Evolutionary conservation across 2,329 filamentous ascomycete genomes (phyloP).

Genomic region (Rutstroemia sp.): DNA sequence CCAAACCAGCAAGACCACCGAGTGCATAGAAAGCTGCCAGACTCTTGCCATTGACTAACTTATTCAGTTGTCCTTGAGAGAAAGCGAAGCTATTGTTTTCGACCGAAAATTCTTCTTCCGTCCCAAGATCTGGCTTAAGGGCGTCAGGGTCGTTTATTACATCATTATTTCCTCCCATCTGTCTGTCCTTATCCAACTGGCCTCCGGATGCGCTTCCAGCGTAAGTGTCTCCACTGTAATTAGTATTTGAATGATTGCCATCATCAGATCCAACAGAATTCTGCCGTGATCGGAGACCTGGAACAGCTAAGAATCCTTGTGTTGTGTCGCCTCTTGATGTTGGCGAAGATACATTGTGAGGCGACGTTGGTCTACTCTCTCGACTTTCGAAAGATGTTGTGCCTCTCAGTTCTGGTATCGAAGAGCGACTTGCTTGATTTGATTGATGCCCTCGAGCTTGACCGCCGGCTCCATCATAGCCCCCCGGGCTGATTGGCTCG

Average conservation of each 20-base stretch:
- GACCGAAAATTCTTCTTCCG: constrained; percentile 61
- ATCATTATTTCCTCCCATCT: constrained; percentile 33
- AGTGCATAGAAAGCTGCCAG: constrained; percentile 67
- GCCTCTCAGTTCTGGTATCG: constrained; percentile 40
- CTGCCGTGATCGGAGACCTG: constrained; percentile 53
- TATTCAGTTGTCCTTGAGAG: constrained; percentile 64
- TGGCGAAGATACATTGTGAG: constrained; percentile 61
- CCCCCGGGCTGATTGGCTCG: constrained; percentile 30
- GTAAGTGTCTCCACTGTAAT: constrained; percentile 33
- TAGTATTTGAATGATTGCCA: constrained; percentile 37
- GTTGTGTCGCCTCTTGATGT: constrained; percentile 41
- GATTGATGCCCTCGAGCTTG: constrained; percentile 20
- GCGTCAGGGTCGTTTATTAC: constrained; percentile 44
- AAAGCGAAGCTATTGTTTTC: constrained; percentile 66
- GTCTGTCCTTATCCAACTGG: constrained; percentile 35
- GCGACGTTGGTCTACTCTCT: constrained; percentile 56
- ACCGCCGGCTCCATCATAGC: constrained; percentile 24
- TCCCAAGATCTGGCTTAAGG: constrained; percentile 56
- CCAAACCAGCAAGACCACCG: constrained; percentile 64
- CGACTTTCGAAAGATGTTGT: constrained; percentile 51
- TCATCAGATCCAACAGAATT: constrained; percentile 58
- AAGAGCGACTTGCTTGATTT: constrained; percentile 24
- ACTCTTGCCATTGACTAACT: constrained; percentile 74
- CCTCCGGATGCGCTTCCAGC: constrained; percentile 30
- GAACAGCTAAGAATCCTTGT: constrained; percentile 54